phyloP scores from a whole-genome alignment of 345 rosid species.

The Kernera saxatilis region DNA sequence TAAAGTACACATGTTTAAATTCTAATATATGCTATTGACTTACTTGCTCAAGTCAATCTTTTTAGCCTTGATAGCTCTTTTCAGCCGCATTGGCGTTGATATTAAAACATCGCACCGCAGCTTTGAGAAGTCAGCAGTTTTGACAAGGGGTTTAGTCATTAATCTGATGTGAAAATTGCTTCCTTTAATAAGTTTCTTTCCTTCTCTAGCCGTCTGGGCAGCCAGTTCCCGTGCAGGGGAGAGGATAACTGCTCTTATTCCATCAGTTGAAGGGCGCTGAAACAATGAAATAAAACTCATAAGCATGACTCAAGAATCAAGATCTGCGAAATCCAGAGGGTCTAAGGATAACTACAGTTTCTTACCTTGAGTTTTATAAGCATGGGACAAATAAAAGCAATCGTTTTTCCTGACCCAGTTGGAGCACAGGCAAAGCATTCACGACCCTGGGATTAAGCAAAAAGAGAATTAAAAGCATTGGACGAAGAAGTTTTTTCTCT shows the following conservation, averaged over 20 bases:
- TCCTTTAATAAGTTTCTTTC: slow-evolving; percentile 79
- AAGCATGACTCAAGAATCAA: slow-evolving; percentile 17
- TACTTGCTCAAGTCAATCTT: slow-evolving; percentile 86
- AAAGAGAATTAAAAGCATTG: too few relatives aligned
- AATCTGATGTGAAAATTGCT: slow-evolving; percentile 57
- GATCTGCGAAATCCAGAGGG: neutral
- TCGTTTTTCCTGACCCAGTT: slow-evolving; percentile 94
- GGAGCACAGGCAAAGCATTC: slow-evolving; percentile 98
- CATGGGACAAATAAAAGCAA: slow-evolving; percentile 91
- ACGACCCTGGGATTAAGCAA: slow-evolving; percentile 50
- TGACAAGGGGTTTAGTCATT: slow-evolving; percentile 72
- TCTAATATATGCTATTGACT: neutral
- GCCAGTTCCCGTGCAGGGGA: slow-evolving; percentile 93
- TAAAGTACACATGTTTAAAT: neutral
- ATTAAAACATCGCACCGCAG: slow-evolving; percentile 71
- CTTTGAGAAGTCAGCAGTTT: slow-evolving; percentile 59
- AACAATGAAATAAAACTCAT: neutral
- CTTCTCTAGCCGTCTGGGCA: slow-evolving; percentile 84
- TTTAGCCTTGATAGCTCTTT: slow-evolving; percentile 56
- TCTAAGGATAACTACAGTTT: neutral
- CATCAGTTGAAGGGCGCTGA: slow-evolving; percentile 59
- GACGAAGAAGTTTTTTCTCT: neutral
- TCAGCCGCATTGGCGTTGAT: slow-evolving; percentile 78
- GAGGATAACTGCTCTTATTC: slow-evolving; percentile 78
- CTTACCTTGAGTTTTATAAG: slow-evolving; percentile 87